Conservation (phyloP, 495 filamentous ascomycete genomes). For the Neurospora sp. region DNA sequence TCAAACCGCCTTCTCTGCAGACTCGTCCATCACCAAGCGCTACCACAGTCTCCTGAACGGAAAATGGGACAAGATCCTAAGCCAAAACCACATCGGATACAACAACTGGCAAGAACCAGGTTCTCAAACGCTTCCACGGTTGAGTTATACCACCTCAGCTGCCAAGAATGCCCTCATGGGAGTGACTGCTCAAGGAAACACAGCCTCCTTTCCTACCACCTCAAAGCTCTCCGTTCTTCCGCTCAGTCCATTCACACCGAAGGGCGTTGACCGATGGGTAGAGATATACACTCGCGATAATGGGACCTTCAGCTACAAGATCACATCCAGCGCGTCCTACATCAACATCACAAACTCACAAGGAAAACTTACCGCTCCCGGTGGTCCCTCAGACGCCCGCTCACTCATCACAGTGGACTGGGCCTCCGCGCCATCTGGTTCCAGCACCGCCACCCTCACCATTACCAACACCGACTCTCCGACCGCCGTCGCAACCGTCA, state of each 20-base stretch:
- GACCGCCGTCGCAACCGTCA: constrained; percentile 32
- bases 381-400: constrained; percentile 33
- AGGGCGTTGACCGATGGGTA: constrained; percentile 36
- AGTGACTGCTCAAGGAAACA: constrained; percentile 43
- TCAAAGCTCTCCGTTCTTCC: constrained; percentile 36
- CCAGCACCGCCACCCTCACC: constrained; percentile 26
- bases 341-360: constrained; percentile 37
- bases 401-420: constrained; percentile 45
- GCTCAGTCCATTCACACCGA: constrained; percentile 42
- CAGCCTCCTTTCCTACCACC: constrained; percentile 38
- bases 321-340: constrained; percentile 37
- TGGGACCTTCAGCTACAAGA: constrained; percentile 38
- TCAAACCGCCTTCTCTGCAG: constrained; percentile 42
- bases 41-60: constrained; percentile 48
- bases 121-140: constrained; percentile 39
- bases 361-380: constrained; percentile 30
- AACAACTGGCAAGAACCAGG: constrained; percentile 47
- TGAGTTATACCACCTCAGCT: constrained; percentile 34
- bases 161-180: constrained; percentile 44
- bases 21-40: constrained; percentile 41
- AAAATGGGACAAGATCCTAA: constrained; percentile 50
- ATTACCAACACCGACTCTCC: constrained; percentile 32
- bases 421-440: constrained; percentile 36
- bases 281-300: constrained; percentile 50
- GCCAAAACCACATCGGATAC: constrained; percentile 25